Conservation (phyloP, 1,284 basidiomycete species). For the Trichosporon inkin region DNA sequence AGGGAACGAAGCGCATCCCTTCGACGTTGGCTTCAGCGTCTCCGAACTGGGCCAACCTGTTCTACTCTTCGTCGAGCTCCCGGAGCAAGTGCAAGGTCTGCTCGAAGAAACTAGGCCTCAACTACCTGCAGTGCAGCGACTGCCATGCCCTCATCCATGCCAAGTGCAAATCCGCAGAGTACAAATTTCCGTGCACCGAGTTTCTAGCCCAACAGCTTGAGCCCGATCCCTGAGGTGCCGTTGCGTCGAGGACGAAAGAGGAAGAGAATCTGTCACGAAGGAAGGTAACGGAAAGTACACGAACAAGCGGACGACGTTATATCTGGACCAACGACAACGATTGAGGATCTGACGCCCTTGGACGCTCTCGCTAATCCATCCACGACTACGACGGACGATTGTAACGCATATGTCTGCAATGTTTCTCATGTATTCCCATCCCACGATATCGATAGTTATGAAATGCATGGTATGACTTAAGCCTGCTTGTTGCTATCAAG, state of each 20-base stretch:
- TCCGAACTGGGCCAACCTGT: not conserved
- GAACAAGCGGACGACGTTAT: too few species aligned
- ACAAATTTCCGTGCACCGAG: not conserved
- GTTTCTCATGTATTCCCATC: not conserved
- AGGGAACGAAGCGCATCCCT: conserved; percentile 1
- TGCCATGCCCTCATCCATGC: not conserved
- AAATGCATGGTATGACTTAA: not conserved
- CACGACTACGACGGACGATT: conserved; percentile 1
- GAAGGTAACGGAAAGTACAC: not conserved
- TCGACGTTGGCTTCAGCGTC: not conserved
- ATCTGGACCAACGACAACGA: too few species aligned
- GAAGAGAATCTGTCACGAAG: not conserved
- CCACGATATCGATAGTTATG: not conserved
- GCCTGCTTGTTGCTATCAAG: not conserved
- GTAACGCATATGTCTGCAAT: not conserved
- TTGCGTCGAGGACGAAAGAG: too few species aligned
- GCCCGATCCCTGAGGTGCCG: not conserved
- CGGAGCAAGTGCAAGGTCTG: conserved; percentile 4
- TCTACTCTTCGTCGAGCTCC: conserved; percentile 1
- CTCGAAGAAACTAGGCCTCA: conserved; percentile 3
- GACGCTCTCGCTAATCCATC: not conserved
- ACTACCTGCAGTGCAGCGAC: conserved; percentile 5
- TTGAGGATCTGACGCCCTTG: not conserved
- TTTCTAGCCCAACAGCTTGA: not conserved
- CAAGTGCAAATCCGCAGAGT: conserved; percentile 4